Evolutionary conservation across 345 rosid species (phyloP).

Genomic region (Trapa bicornis): DNA sequence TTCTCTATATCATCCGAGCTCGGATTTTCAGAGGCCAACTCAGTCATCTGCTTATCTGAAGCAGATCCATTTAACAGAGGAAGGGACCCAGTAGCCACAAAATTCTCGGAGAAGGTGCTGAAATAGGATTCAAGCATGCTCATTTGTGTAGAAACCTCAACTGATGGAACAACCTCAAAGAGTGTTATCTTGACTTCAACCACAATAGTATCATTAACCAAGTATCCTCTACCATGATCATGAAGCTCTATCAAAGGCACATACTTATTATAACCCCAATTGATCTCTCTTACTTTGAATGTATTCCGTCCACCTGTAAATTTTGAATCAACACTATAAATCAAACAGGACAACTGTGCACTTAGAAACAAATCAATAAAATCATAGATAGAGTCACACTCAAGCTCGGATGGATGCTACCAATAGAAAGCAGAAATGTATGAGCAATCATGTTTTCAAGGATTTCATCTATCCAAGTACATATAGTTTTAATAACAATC

Average conservation of each 20-base stretch:
- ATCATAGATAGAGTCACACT: neutral
- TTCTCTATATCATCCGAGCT: neutral
- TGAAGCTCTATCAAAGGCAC: neutral
- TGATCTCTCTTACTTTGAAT: neutral
- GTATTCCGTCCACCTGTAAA: neutral
- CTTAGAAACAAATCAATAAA: neutral
- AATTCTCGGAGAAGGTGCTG: neutral
- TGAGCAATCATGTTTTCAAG: neutral
- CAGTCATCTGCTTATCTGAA: neutral
- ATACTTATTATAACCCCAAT: neutral
- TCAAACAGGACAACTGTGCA: neutral
- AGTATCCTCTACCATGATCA: neutral
- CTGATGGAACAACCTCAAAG: neutral
- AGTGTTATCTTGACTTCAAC: neutral
- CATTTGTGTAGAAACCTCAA: neutral
- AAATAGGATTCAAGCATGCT: neutral
- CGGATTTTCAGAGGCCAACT: neutral
- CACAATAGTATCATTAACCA: neutral
- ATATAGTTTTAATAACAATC: neutral
- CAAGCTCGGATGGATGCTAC: neutral
- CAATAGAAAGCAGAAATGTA: neutral
- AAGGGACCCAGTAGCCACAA: neutral
- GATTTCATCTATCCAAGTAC: neutral
- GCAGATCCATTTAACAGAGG: neutral
- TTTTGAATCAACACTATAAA: neutral